A percentile compares a stretch with the other conserved stretches of the same genome.
phyloP scores from a whole-genome alignment of 2,329 filamentous ascomycete genomes.

The Chrysoporthe cubensis region DNA sequence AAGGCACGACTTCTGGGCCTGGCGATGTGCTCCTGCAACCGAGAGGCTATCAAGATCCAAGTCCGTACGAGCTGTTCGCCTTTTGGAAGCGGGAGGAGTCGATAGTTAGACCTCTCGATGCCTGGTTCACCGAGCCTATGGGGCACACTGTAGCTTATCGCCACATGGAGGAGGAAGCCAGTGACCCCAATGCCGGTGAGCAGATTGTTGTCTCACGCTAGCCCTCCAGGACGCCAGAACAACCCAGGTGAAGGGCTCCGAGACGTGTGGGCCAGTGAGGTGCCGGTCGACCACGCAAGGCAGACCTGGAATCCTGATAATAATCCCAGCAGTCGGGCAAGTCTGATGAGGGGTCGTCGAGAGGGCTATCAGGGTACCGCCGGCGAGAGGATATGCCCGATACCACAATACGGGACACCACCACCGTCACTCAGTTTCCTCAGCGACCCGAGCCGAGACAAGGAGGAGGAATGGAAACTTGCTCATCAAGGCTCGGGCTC shows the following conservation, averaged over 20 bases:
- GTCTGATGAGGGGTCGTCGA: neutral
- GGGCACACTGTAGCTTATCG: neutral
- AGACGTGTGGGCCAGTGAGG: neutral
- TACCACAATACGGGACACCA: neutral
- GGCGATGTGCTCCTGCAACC: constrained; percentile 4
- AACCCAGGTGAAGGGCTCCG: neutral
- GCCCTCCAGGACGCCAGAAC: neutral
- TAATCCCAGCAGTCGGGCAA: neutral
- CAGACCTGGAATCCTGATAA: neutral
- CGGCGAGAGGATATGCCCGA: neutral
- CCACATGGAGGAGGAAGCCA: neutral
- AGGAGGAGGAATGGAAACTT: constrained; percentile 6
- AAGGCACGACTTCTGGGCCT: constrained; percentile 1
- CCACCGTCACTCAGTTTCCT: neutral
- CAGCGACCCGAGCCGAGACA: neutral
- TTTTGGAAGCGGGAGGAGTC: neutral
- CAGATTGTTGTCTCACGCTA: neutral
- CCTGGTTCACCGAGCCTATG: neutral
- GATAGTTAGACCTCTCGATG: constrained; percentile 4
- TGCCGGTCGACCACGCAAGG: neutral
- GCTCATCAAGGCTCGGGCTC: constrained; percentile 9
- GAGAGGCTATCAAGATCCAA: neutral
- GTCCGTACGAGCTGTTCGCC: neutral
- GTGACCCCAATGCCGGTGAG: neutral
- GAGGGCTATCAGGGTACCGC: neutral